phyloP scores from a whole-genome alignment of 495 filamentous ascomycete species.

The Sabuloglossum arenarium region DNA sequence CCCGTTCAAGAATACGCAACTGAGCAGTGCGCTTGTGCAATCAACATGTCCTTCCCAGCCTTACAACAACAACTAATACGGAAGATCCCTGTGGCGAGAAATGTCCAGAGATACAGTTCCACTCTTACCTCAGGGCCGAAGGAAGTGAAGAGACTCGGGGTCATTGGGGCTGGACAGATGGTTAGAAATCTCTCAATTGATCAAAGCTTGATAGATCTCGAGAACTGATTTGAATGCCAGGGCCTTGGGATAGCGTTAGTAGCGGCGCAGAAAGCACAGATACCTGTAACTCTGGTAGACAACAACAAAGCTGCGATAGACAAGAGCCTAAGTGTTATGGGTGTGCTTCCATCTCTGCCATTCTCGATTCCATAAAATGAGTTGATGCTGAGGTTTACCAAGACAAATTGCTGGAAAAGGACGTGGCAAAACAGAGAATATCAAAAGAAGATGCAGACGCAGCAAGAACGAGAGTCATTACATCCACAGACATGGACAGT shows the following conservation, averaged over 20 bases:
- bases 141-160: conserved; percentile 75
- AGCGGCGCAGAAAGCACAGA: conserved; percentile 62
- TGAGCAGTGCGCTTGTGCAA: background rate
- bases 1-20: background rate
- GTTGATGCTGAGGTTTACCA: too few species aligned
- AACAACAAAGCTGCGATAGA: conserved; percentile 69
- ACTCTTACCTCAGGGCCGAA: conserved; percentile 15
- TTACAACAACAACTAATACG: background rate
- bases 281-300: conserved; percentile 79
- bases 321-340: conserved; percentile 79
- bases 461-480: conserved; percentile 40
- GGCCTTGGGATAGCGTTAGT: conserved; percentile 93
- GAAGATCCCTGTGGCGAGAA: background rate
- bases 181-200: conserved; percentile 22
- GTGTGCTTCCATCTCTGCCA: conserved; percentile 20
- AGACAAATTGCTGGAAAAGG: conserved; percentile 87
- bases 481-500: conserved; percentile 54
- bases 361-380: too few species aligned
- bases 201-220: background rate
- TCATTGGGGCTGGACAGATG: conserved; percentile 94
- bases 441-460: conserved; percentile 57
- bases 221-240: conserved; percentile 23
- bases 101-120: background rate
- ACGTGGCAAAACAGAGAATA: conserved; percentile 66
- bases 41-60: background rate